Conservation (phyloP, 441 rosid genomes). For the Erysimum cheiri region DNA sequence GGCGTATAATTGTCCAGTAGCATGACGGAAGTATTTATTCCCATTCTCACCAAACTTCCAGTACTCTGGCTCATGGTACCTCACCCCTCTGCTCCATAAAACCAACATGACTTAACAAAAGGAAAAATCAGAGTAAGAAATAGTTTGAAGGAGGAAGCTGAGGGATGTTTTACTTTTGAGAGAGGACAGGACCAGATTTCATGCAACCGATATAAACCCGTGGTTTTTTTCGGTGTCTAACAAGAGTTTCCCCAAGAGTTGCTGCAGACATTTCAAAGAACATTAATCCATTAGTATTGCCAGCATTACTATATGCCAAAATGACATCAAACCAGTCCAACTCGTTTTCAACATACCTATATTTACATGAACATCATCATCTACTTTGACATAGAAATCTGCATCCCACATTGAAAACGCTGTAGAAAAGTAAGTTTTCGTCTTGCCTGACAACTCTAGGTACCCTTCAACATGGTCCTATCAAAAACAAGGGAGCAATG, state of each 20-base stretch:
- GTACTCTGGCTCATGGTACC: constrained; percentile 94
- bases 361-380: constrained; percentile 98
- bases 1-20: constrained; percentile 93
- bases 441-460: constrained; percentile 95
- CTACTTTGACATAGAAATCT: constrained; percentile 95
- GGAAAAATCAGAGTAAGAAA: neutral
- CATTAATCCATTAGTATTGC: constrained; percentile 5
- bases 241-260: constrained; percentile 89
- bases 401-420: constrained; percentile 94
- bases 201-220: constrained; percentile 93
- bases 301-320: neutral
- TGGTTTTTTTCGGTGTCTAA: constrained; percentile 78
- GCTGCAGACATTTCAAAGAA: constrained; percentile 55
- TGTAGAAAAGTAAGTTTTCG: constrained; percentile 90
- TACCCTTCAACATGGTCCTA: constrained; percentile 99
- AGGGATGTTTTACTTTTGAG: constrained; percentile 64
- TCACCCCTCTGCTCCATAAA: constrained; percentile 72
- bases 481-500: constrained; percentile 31
- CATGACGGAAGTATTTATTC: constrained; percentile 96
- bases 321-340: neutral
- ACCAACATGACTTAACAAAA: constrained; percentile 17
- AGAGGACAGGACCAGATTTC: constrained; percentile 98
- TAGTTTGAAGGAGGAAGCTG: neutral
- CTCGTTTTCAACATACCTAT: constrained; percentile 56
- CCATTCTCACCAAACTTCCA: constrained; percentile 98